Base-by-base conservation (phyloP, 2,329 filamentous ascomycete genomes). In the Fusarium oligoseptatum region DNA sequence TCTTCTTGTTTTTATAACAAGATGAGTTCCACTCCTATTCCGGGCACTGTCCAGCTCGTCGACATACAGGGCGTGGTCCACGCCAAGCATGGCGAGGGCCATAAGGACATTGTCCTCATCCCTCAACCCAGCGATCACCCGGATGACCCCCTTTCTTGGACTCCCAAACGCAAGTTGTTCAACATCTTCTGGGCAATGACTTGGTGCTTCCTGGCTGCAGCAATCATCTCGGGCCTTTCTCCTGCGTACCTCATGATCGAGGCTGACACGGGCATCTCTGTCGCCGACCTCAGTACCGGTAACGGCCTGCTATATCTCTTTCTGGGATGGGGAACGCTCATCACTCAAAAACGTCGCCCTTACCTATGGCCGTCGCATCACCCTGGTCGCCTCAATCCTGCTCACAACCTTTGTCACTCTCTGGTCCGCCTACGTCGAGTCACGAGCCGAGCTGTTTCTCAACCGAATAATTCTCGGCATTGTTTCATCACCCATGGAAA, bases 151-250 rank as follows among this genome's bases (percentile, higher is more conserved):
- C 67, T 78, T 2, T 60, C 71, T 7, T 78, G 76, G 76, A 72
- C 41, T 17, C 45, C 52, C 3, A 41, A 52, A 1, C 72, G 77
- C 14, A 79, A 79, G 61, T 60, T 60, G 8, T 58, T 67, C 34
- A 78, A 78, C 37, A 71, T 78, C 14, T 62, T 73, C 0, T 75
- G 69, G n/a, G 76, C 67, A 7, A 79, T 79, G 76, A 55, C 66
- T 1, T 79, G 77, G 77, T 78, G 76, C 48, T 79, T 78, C 43
- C 72, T 78, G 17, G 72, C 60, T 4, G 72, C 76, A 2, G 76
- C 75, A 41, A 72, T 79, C 14, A 71, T 79, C 39, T 77, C 75
- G 0, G 75, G 75, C 3, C 50, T 79, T 3, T 79, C 77, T 3
- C 77, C 77, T 6, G 77, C 77, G 0, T 78, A 78, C 12, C 64